Evolutionary conservation across 176 grass and related monocot genomes (phyloP).

Genomic region (Pontederia paniculata): DNA sequence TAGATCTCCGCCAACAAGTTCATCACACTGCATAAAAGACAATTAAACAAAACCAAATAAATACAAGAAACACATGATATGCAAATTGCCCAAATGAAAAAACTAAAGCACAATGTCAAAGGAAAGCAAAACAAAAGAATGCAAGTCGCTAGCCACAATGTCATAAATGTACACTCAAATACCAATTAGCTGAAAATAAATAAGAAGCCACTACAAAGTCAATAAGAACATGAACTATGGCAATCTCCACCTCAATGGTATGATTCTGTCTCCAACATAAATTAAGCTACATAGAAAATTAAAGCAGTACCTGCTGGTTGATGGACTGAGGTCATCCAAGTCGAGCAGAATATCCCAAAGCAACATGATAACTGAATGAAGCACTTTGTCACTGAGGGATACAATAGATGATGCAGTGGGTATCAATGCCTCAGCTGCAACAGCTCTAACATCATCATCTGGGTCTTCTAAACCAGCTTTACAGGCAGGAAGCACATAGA

Average conservation of each 20-base stretch:
- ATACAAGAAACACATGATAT: not conserved
- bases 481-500: slow-evolving; percentile 80
- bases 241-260: too few species aligned
- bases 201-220: too few species aligned
- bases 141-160: too few species aligned
- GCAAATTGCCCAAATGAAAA: not conserved
- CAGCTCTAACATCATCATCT: slow-evolving; percentile 96
- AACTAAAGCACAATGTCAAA: not conserved
- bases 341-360: slow-evolving; percentile 99
- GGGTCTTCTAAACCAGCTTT: slow-evolving; percentile 94
- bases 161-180: too few species aligned
- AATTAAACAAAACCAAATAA: slow-evolving; percentile 6
- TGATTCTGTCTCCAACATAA: not conserved
- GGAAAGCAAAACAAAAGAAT: not conserved
- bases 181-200: too few species aligned
- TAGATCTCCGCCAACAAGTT: slow-evolving; percentile 99
- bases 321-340: slow-evolving; percentile 94
- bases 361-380: slow-evolving; percentile 85
- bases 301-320: slow-evolving; percentile 74
- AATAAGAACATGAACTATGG: too few species aligned
- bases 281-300: not conserved
- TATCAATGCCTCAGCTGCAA: slow-evolving; percentile 92
- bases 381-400: slow-evolving; percentile 68
- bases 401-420: slow-evolving; percentile 77
- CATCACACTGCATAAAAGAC: slow-evolving; percentile 74